These are phyloP conservation scores for Trichosporon inkin DNA, from an alignment of 1,284 basidiomycete genomes.

Conservation along the genomic window DNA sequence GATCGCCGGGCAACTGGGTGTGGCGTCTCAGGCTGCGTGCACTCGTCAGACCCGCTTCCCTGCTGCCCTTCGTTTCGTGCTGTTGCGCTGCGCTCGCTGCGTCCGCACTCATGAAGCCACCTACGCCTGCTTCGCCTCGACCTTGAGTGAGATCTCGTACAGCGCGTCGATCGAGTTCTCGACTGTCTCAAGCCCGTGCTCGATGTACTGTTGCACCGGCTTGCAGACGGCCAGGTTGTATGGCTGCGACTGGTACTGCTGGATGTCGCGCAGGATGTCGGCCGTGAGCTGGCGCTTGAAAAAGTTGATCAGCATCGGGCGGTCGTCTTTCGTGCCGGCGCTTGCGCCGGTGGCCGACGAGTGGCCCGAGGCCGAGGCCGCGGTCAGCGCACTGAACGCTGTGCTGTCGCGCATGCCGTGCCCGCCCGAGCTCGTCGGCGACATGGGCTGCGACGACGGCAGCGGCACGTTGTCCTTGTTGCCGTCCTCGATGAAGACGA, in stretches of 20 bases:
- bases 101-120: no score
- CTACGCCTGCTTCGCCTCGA: constrained; percentile 69
- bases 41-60: no score
- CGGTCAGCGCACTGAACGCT: constrained; percentile 7
- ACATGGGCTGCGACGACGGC: constrained; percentile 12
- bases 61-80: no score
- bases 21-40: no score
- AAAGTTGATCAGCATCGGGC: constrained; percentile 74
- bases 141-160: constrained; percentile 76
- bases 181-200: constrained; percentile 62
- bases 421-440: not conserved
- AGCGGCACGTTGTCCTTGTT: constrained; percentile 75
- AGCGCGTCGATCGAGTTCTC: constrained; percentile 58
- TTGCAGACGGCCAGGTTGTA: constrained; percentile 77
- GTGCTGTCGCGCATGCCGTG: constrained; percentile 9
- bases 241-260: constrained; percentile 86
- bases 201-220: constrained; percentile 68
- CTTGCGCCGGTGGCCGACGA: not conserved
- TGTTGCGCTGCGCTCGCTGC: not conserved
- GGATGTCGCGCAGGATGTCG: constrained; percentile 93
- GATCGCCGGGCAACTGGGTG: no score
- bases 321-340: not conserved
- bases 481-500: constrained; percentile 98
- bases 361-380: no score
- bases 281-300: constrained; percentile 89